Conservation (phyloP, 352 stramenopile species). For the Phytophthora brassicae region DNA sequence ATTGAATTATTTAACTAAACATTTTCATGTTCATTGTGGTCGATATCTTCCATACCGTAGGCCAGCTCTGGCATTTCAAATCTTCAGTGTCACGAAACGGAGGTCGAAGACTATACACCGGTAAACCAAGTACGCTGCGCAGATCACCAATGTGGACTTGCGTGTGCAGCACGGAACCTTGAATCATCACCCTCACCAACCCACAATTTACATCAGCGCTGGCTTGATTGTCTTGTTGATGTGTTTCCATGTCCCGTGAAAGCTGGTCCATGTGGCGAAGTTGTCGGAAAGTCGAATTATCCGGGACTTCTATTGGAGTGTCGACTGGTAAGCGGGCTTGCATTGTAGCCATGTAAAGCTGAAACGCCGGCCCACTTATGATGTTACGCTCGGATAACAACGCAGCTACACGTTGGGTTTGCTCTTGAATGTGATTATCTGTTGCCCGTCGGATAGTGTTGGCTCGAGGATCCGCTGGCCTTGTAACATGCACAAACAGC, state of each 20-base stretch:
- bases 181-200: background rate
- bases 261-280: constrained; percentile 3
- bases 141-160: background rate
- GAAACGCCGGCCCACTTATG: background rate
- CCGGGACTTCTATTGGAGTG: constrained; percentile 7
- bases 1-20: no score
- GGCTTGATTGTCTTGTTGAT: background rate
- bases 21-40: background rate
- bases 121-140: background rate
- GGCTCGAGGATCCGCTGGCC: background rate
- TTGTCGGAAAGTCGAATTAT: constrained; percentile 12
- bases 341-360: constrained; percentile 8
- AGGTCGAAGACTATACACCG: background rate
- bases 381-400: constrained; percentile 6
- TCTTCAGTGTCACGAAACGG: background rate
- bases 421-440: constrained; percentile 4
- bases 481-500: constrained; percentile 19
- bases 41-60: background rate
- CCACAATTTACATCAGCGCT: constrained; percentile 1
- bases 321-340: constrained; percentile 2
- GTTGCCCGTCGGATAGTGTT: constrained; percentile 6
- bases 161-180: background rate
- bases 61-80: background rate
- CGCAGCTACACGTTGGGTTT: constrained; percentile 1
- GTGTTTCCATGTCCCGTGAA: background rate